Conservation (phyloP, 2,329 filamentous ascomycete species). For the Whalleya microplaca region DNA sequence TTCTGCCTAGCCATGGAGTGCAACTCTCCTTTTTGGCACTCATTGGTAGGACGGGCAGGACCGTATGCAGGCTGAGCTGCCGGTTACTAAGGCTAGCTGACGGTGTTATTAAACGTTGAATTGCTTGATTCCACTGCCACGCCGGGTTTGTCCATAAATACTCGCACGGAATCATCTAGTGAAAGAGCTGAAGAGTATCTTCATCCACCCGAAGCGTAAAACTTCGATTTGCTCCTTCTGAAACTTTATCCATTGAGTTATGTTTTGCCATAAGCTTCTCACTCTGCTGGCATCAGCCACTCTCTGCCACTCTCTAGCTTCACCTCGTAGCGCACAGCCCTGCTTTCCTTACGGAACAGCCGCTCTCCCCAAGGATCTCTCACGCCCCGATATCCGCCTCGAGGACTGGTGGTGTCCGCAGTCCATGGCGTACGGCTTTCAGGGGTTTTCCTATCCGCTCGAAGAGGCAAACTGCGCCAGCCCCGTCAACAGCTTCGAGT, state of each 20-base stretch:
- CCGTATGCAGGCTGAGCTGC: no score
- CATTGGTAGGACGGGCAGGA: no score
- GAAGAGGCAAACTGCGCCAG: constrained; percentile 2
- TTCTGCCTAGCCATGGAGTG: no score
- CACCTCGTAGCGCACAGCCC: not conserved
- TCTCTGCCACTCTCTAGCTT: not conserved
- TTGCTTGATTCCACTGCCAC: no score
- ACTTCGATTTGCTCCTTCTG: not conserved
- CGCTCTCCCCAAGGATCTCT: constrained; percentile 4
- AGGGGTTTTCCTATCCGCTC: constrained; percentile 9
- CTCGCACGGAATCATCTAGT: no score
- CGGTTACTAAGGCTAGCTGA: no score
- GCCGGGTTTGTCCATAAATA: no score
- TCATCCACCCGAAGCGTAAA: not conserved
- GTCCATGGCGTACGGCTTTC: constrained; percentile 11
- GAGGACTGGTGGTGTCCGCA: constrained; percentile 5
- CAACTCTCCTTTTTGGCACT: no score
- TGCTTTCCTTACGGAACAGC: constrained; percentile 5
- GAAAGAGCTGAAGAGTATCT: no score
- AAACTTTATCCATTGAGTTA: not conserved
- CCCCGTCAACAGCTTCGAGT: constrained; percentile 9
- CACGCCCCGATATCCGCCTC: not conserved
- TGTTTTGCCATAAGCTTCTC: not conserved
- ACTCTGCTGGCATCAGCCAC: not conserved
- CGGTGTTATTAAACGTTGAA: no score